phyloP scores from a whole-genome alignment of 2,329 filamentous ascomycete species.

The Botrytis sinoallii region DNA sequence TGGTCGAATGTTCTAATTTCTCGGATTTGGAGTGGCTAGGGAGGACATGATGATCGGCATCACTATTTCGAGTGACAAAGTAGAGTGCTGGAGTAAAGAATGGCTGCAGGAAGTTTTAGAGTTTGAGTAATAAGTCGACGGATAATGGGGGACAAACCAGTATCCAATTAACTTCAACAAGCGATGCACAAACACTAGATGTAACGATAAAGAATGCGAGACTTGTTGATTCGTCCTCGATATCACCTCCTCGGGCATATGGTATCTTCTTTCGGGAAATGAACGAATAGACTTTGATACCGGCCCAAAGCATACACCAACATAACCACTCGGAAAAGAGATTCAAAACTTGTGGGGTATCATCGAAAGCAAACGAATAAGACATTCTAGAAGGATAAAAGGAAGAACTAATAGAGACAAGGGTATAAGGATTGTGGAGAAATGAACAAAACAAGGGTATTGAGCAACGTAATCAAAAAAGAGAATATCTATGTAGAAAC shows the following conservation, averaged over 20 bases:
- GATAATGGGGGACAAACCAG: conserved; percentile 6
- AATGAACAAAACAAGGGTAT: conserved; percentile 5
- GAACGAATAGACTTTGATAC: conserved; percentile 15
- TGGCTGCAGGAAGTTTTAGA: neutral
- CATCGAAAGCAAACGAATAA: neutral
- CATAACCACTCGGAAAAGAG: conserved; percentile 13
- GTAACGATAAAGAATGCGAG: conserved; percentile 17
- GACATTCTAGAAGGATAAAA: conserved; percentile 17
- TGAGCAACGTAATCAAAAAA: neutral
- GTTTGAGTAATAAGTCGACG: neutral
- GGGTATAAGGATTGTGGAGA: neutral
- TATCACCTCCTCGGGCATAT: neutral
- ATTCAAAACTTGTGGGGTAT: conserved; percentile 9
- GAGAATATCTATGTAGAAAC: neutral
- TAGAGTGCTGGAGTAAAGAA: conserved; percentile 18
- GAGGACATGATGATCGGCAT: neutral
- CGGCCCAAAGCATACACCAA: conserved; percentile 18
- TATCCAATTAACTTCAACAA: conserved; percentile 17
- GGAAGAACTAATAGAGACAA: neutral
- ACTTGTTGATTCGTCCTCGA: conserved; percentile 10
- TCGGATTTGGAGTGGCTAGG: neutral
- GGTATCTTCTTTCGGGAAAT: neutral
- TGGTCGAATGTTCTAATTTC: neutral
- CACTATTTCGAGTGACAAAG: conserved; percentile 6
- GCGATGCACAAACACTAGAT: conserved; percentile 16